Base-by-base conservation (phyloP, 2,329 filamentous ascomycete genomes). In the Cladorrhinum sp. region DNA sequence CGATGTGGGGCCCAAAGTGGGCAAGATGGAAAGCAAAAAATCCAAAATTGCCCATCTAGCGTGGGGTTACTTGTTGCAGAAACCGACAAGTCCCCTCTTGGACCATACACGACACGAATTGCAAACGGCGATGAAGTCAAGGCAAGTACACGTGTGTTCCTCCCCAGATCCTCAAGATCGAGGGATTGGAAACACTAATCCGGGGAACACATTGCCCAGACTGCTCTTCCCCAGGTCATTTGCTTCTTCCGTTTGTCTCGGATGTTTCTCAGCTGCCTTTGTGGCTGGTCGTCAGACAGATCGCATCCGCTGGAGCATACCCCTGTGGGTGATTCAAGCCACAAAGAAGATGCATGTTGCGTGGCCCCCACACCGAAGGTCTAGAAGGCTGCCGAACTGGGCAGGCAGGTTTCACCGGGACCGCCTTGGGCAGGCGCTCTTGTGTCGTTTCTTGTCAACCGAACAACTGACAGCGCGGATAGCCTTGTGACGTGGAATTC, bases 351-450 rank as follows among this genome's bases (percentile, higher is more conserved):
- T 50, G 22, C 22, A 25, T 25, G 29, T 27, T 55, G 52, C 12
- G 25, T 53, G 27, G 50, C 50, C 57, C 49, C 57, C 57, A 59
- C 57, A 25, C 20, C 18, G 38, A 54, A 45, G 50, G 36, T 59
- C 57, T 59, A 59, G 57, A 59, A 59, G 36, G 50, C 50, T 54
- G 51, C 58, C 52, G 8, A 60, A 60, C 25, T 41, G 22, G 51
- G 45, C 52, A 60, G 27, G 57, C 25, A 45, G 22, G 29, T 45
- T 45, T 56, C 16, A 49, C 36, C 36, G 16, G 48, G 16, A 41
- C 53, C 36, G 53, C 52, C 32, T 55, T 55, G 52, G 52, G 52
- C 52, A 55, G 52, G 52, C 52, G 52, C 52, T 55, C 32, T 55
- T 32, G 20, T 49, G 45, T 49, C 45, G 22, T 20, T 49, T 22